These are phyloP conservation scores for Venturia oleaginea DNA, from an alignment of 2,329 filamentous ascomycete genomes.

Conservation along the genomic window DNA sequence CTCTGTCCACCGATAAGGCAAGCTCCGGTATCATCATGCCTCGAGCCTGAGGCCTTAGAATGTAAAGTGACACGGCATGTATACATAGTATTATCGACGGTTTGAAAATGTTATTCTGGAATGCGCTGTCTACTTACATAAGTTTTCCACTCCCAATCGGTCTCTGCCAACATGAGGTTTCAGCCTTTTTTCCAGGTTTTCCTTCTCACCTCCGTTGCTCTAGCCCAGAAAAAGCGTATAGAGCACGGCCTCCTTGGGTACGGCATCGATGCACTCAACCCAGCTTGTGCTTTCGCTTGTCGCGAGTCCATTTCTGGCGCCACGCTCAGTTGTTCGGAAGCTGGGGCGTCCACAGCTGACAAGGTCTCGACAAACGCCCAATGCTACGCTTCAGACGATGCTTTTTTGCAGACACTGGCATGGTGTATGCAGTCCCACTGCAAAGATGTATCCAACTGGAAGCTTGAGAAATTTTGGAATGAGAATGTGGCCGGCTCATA, in stretches of 20 bases:
- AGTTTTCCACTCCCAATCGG: too few species aligned
- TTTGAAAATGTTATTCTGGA: too few species aligned
- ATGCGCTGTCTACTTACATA: too few species aligned
- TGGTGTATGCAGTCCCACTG: constrained; percentile 18
- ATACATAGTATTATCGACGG: too few species aligned
- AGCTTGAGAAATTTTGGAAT: constrained; percentile 17
- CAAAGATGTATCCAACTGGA: constrained; percentile 14
- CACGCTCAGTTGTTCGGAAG: background rate
- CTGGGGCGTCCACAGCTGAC: background rate
- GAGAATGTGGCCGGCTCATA: background rate
- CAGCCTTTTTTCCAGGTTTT: too few species aligned
- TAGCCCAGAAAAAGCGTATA: too few species aligned
- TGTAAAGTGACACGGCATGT: too few species aligned
- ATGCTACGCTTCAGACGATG: constrained; percentile 19
- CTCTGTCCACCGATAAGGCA: too few species aligned
- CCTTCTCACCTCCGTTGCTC: too few species aligned
- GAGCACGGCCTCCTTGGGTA: constrained; percentile 18
- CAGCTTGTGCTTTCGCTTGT: background rate
- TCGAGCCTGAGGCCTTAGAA: too few species aligned
- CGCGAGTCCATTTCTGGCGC: background rate
- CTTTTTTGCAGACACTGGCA: constrained; percentile 19
- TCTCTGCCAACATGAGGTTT: too few species aligned
- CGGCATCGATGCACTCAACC: constrained; percentile 13
- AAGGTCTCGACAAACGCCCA: background rate
- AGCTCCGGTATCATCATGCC: too few species aligned